Percentiles rank a stretch among this genome's conserved stretches.
These are phyloP conservation scores for Deuterostichococcus epilithicus DNA, from an alignment of 139 green algal species.

Conservation along the genomic window DNA sequence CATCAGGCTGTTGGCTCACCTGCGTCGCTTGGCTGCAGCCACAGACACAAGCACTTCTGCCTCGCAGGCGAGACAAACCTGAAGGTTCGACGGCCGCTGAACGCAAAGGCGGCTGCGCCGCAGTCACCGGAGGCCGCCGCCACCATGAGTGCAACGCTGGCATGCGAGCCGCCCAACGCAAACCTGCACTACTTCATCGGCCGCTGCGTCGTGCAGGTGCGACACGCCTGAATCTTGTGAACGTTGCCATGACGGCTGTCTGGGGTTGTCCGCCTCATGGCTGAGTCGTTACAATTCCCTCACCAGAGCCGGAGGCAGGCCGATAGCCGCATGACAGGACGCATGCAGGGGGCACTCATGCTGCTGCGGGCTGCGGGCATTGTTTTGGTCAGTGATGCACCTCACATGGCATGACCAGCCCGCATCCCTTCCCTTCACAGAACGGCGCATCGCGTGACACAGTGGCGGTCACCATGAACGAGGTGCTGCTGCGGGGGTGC, in stretches of 20 bases:
- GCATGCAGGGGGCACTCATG: no score
- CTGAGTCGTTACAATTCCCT: no score
- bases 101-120: slow-evolving; percentile 23
- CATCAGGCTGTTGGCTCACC: background rate
- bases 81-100: slow-evolving; percentile 72
- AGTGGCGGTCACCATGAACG: slow-evolving; percentile 49
- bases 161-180: slow-evolving; percentile 69
- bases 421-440: background rate
- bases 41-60: background rate
- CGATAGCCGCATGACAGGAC: no score
- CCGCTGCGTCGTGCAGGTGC: background rate
- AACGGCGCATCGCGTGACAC: background rate
- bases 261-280: no score
- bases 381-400: no score
- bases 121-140: background rate
- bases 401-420: no score
- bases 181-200: slow-evolving; percentile 74
- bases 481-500: slow-evolving; percentile 81
- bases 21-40: background rate
- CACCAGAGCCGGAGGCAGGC: no score
- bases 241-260: no score
- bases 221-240: background rate
- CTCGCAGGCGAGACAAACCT: slow-evolving; percentile 84
- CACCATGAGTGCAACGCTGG: slow-evolving; percentile 38
- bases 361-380: background rate